These are phyloP conservation scores for Ambrosiella xylebori DNA, from an alignment of 2,329 filamentous ascomycete genomes.

Conservation along the genomic window DNA sequence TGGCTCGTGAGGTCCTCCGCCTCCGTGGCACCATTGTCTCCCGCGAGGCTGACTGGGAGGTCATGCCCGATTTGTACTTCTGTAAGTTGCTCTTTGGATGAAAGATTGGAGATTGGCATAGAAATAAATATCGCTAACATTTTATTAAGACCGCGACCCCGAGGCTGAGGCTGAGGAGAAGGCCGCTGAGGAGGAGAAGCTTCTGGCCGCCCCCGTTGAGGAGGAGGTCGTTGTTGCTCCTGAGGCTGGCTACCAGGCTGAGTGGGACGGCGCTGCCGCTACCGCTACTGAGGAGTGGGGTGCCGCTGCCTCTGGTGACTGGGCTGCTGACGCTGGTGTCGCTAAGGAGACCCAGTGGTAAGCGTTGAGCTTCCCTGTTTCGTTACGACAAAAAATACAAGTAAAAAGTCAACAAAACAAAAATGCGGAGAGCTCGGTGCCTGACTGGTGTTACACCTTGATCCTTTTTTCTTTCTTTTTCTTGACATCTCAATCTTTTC, in stretches of 20 bases:
- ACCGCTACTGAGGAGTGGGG: constrained; percentile 47
- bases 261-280: constrained; percentile 73
- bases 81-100: constrained; percentile 33
- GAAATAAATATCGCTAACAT: not conserved
- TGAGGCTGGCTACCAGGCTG: constrained; percentile 60
- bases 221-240: constrained; percentile 54
- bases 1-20: constrained; percentile 98
- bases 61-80: constrained; percentile 99
- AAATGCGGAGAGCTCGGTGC: constrained; percentile 12
- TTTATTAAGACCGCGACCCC: constrained; percentile 66
- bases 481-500: constrained; percentile 7
- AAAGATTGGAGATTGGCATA: not conserved
- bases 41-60: constrained; percentile 95
- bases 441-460: constrained; percentile 8
- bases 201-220: constrained; percentile 59
- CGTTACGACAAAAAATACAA: constrained; percentile 13
- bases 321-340: constrained; percentile 39
- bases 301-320: constrained; percentile 51
- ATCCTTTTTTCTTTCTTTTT: constrained; percentile 10
- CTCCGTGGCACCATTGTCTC: constrained; percentile 91
- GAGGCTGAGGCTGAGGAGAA: constrained; percentile 99
- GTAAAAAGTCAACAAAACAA: constrained; percentile 13
- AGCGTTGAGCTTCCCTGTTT: constrained; percentile 15
- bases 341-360: constrained; percentile 41
- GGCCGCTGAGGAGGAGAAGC: constrained; percentile 71